phyloP scores from a whole-genome alignment of 768 basidiomycete genomes.

The Gymnopilus dilepis region DNA sequence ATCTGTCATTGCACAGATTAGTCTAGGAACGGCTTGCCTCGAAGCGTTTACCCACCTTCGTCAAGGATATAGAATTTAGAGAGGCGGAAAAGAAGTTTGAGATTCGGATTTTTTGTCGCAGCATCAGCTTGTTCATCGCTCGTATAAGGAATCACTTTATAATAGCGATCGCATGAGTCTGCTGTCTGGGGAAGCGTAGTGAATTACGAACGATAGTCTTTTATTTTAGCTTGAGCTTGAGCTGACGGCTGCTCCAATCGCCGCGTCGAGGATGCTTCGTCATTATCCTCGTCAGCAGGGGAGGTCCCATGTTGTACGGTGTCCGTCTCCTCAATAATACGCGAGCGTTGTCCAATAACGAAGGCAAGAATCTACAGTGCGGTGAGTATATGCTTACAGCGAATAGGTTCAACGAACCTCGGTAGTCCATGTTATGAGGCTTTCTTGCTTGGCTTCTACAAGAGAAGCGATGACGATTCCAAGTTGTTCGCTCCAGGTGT shows the following conservation, averaged over 20 bases:
- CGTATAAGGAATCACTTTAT: slow-evolving; percentile 74
- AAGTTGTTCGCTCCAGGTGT: slow-evolving; percentile 88
- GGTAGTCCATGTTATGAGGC: slow-evolving; percentile 79
- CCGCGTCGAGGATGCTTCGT: slow-evolving; percentile 24
- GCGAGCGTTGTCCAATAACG: slow-evolving; percentile 62
- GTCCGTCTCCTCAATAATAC: slow-evolving; percentile 67
- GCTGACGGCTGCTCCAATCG: slow-evolving; percentile 58
- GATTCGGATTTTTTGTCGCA: slow-evolving; percentile 74
- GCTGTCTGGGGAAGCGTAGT: slow-evolving; percentile 1
- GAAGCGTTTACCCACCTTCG: slow-evolving; percentile 55
- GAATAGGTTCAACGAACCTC: slow-evolving; percentile 57
- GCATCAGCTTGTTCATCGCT: slow-evolving; percentile 78
- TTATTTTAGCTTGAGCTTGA: slow-evolving; percentile 71
- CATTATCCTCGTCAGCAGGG: slow-evolving; percentile 39
- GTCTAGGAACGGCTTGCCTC: slow-evolving; percentile 11
- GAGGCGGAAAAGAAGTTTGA: slow-evolving; percentile 87
- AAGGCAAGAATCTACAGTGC: slow-evolving; percentile 59
- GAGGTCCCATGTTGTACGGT: slow-evolving; percentile 41
- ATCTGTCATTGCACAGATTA: slow-evolving; percentile 42
- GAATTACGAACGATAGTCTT: slow-evolving; percentile 71
- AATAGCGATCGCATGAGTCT: background rate
- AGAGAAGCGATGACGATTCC: slow-evolving; percentile 84
- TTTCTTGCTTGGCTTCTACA: slow-evolving; percentile 64
- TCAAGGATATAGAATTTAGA: slow-evolving; percentile 70
- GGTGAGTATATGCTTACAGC: slow-evolving; percentile 1